Conservation (phyloP, 768 basidiomycete genomes). For the Lactarius trivialis region DNA sequence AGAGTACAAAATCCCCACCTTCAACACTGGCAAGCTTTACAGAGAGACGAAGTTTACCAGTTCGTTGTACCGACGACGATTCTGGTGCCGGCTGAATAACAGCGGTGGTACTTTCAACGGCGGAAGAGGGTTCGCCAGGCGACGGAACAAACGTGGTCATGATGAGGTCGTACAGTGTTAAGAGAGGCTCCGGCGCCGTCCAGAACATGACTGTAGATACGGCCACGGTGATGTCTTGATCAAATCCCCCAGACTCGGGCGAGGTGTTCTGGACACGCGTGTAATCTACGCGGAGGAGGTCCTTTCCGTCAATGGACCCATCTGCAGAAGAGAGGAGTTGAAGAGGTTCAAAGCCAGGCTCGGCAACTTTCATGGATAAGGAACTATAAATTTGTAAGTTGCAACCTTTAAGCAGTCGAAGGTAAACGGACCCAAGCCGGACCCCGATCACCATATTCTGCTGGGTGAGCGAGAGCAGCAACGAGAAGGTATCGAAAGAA, state of each 20-base stretch:
- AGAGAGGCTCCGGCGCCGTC: slow-evolving; percentile 83
- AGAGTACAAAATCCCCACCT: slow-evolving; percentile 40
- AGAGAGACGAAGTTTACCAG: slow-evolving; percentile 64
- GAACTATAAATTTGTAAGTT: slow-evolving; percentile 40
- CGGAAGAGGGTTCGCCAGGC: slow-evolving; percentile 7
- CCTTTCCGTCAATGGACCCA: slow-evolving; percentile 38
- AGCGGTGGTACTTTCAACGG: background rate
- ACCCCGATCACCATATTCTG: slow-evolving; percentile 85
- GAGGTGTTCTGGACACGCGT: slow-evolving; percentile 73
- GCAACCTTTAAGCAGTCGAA: slow-evolving; percentile 7
- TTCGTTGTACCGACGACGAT: slow-evolving; percentile 6
- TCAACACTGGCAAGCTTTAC: slow-evolving; percentile 81
- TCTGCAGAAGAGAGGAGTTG: slow-evolving; percentile 60
- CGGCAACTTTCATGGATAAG: slow-evolving; percentile 67
- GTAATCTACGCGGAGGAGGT: slow-evolving; percentile 78
- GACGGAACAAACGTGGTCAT: slow-evolving; percentile 89
- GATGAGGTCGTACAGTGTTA: slow-evolving; percentile 91
- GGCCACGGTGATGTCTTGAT: slow-evolving; percentile 81
- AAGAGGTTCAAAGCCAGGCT: slow-evolving; percentile 46
- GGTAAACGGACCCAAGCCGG: slow-evolving; percentile 52
- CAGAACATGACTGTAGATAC: slow-evolving; percentile 88
- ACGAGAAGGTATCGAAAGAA: slow-evolving; percentile 66
- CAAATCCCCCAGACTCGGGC: slow-evolving; percentile 86
- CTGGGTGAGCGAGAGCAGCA: slow-evolving; percentile 69
- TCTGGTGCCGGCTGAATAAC: background rate